These are phyloP conservation scores for Prunus davidiana DNA, from an alignment of 306 rosid species.

Conservation along the genomic window DNA sequence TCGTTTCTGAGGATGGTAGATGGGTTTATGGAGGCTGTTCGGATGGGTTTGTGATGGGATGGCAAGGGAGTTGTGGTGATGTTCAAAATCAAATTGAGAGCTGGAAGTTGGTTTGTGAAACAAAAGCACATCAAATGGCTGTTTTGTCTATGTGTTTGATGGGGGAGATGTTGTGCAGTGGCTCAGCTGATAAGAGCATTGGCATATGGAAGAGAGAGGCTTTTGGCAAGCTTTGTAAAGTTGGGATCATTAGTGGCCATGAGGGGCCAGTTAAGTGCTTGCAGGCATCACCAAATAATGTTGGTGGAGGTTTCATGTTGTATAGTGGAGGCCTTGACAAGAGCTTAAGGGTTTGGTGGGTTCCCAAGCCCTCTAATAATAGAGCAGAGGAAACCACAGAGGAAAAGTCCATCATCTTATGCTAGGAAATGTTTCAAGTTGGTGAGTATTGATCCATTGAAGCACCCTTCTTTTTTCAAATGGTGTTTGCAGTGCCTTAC, in stretches of 20 bases:
- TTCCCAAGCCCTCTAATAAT: constrained; percentile 39
- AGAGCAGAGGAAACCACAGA: constrained; percentile 18
- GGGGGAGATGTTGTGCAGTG: constrained; percentile 71
- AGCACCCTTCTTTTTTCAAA: constrained; percentile 35
- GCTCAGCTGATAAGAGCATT: constrained; percentile 86
- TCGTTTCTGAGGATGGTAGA: constrained; percentile 73
- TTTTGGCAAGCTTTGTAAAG: constrained; percentile 62
- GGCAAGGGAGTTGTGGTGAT: constrained; percentile 38
- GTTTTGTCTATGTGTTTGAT: constrained; percentile 68
- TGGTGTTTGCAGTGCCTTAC: constrained; percentile 37
- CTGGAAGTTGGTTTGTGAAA: constrained; percentile 67
- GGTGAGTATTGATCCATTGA: background rate
- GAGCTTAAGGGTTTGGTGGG: constrained; percentile 98
- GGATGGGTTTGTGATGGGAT: constrained; percentile 71
- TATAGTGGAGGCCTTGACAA: constrained; percentile 92
- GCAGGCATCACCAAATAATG: constrained; percentile 56
- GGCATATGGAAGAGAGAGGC: constrained; percentile 76
- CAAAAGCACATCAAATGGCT: constrained; percentile 71
- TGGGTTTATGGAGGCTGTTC: constrained; percentile 84
- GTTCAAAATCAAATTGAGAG: background rate
- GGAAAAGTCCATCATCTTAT: constrained; percentile 22
- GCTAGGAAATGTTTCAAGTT: constrained; percentile 20
- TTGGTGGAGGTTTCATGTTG: constrained; percentile 75
- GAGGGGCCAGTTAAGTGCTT: constrained; percentile 92
- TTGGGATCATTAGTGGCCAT: constrained; percentile 69